Evolutionary conservation across 2,329 filamentous ascomycete species (phyloP).

Genomic region (Lasiodiplodia theobromae): DNA sequence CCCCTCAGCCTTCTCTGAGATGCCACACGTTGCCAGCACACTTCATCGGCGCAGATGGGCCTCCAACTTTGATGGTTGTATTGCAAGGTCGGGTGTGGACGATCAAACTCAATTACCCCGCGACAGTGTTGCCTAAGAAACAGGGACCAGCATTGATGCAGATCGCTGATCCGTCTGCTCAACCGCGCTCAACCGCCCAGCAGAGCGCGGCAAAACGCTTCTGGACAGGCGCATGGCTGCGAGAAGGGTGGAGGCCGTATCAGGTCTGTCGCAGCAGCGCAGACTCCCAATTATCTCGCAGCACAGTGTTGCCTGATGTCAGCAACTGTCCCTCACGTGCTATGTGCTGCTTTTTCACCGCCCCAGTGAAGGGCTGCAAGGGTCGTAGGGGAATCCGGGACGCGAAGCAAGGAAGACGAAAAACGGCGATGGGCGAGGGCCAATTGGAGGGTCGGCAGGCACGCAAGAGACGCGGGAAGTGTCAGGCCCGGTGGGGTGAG

Average conservation of each 20-base stretch:
- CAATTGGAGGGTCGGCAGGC: slow-evolving; percentile 6
- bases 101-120: neutral
- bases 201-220: slow-evolving; percentile 2
- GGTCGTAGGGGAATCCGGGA: neutral
- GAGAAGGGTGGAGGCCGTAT: neutral
- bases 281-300: slow-evolving; percentile 3
- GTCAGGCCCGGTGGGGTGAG: slow-evolving; percentile 9
- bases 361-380: slow-evolving; percentile 12
- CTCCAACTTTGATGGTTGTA: neutral
- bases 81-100: neutral
- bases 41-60: neutral
- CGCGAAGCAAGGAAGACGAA: slow-evolving; percentile 5
- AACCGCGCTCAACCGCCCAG: neutral
- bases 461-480: neutral
- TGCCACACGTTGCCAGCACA: neutral
- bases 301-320: neutral
- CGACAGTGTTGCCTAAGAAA: slow-evolving; percentile 4
- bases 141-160: slow-evolving; percentile 16
- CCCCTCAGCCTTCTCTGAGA: neutral
- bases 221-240: neutral
- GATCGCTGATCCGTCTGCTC: slow-evolving; percentile 6
- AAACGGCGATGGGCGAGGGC: neutral
- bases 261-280: slow-evolving; percentile 2
- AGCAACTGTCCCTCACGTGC: neutral
- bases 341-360: neutral